A percentile compares a stretch with the other conserved stretches of the same genome.
Evolutionary conservation across 2,329 filamentous ascomycete genomes (phyloP).

Genomic region (Beauveria australis): DNA sequence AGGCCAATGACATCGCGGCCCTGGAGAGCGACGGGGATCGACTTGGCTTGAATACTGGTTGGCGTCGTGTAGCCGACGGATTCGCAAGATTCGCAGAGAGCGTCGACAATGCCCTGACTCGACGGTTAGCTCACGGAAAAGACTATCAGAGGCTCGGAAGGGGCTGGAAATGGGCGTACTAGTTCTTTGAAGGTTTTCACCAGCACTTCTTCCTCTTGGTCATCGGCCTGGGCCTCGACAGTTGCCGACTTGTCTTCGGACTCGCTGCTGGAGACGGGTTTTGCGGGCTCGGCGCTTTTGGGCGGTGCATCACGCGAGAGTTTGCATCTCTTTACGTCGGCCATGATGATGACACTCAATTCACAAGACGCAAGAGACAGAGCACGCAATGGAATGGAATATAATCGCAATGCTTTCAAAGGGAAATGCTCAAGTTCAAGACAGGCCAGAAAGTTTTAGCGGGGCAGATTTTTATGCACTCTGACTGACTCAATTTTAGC

Average conservation of each 20-base stretch:
- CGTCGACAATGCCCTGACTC: constrained; percentile 66
- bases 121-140: constrained; percentile 14
- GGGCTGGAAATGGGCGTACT: constrained; percentile 23
- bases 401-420: too few species aligned
- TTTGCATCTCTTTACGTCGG: constrained; percentile 34
- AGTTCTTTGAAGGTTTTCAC: constrained; percentile 60
- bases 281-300: background rate
- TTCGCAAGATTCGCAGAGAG: constrained; percentile 81
- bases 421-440: background rate
- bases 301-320: constrained; percentile 20
- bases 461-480: constrained; percentile 21
- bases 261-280: constrained; percentile 1
- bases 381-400: background rate
- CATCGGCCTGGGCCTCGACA: constrained; percentile 24
- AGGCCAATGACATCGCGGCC: constrained; percentile 85
- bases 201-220: constrained; percentile 22
- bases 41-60: constrained; percentile 80
- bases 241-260: constrained; percentile 26
- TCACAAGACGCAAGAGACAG: background rate
- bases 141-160: too few species aligned
- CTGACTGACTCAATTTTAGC: constrained; percentile 13
- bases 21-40: constrained; percentile 73
- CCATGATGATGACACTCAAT: constrained; percentile 22
- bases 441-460: constrained; percentile 24
- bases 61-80: constrained; percentile 74